Percentiles rank a stretch among this genome's conserved stretches.
Evolutionary conservation across 2,329 filamentous ascomycete genomes (phyloP).

Genomic region (Beauveria rudraprayagi): DNA sequence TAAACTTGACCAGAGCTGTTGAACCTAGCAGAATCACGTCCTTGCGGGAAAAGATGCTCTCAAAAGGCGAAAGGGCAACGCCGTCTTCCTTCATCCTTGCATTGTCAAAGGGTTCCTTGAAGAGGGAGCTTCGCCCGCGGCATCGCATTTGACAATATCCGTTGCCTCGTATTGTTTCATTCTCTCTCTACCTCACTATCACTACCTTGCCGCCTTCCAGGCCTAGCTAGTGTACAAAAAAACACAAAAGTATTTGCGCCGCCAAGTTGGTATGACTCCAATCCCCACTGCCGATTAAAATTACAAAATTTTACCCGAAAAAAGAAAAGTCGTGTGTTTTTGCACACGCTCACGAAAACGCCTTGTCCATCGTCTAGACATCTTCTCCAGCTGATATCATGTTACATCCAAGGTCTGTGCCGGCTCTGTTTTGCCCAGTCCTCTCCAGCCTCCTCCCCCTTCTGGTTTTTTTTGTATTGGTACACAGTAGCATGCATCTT

Average conservation of each 20-base stretch:
- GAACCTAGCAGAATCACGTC: too few species aligned
- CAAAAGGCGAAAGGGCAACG: too few species aligned
- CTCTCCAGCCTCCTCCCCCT: not conserved
- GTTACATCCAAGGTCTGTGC: not conserved
- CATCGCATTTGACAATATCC: too few species aligned
- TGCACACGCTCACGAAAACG: not conserved
- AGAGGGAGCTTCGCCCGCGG: too few species aligned
- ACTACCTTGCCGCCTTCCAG: not conserved
- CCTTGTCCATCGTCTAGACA: not conserved
- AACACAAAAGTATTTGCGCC: not conserved
- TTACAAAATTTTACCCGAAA: not conserved
- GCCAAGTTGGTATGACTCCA: not conserved
- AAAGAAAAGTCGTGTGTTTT: not conserved
- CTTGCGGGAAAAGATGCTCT: too few species aligned
- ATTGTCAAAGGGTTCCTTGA: too few species aligned
- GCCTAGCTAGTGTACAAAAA: not conserved
- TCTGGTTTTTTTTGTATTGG: not conserved
- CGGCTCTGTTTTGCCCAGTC: not conserved
- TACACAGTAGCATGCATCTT: not conserved
- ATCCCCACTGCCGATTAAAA: not conserved
- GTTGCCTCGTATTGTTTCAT: not conserved
- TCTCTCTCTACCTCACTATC: not conserved
- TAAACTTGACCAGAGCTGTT: too few species aligned
- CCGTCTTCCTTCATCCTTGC: too few species aligned
- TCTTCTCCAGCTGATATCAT: not conserved